Percentiles rank a stretch among this genome's conserved stretches.
These are phyloP conservation scores for Curvularia hawaiiensis DNA, from an alignment of 2,329 filamentous ascomycete genomes.

Conservation along the genomic window DNA sequence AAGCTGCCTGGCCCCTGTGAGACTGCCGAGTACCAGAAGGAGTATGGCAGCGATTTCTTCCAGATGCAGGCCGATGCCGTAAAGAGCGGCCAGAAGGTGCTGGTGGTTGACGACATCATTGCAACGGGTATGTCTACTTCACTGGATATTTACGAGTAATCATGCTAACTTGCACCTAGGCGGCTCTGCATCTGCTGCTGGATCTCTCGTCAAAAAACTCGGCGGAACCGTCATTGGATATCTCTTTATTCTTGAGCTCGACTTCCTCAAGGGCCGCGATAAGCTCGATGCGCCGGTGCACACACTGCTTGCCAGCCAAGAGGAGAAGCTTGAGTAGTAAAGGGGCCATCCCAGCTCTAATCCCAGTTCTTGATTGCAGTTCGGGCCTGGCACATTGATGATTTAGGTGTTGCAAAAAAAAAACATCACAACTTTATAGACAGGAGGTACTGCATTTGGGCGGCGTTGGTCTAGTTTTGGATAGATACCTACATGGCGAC, in stretches of 20 bases:
- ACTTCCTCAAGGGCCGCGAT: slow-evolving; percentile 87
- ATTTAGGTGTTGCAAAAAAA: slow-evolving; percentile 6
- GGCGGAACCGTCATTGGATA: slow-evolving; percentile 87
- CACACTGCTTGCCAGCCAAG: slow-evolving; percentile 76
- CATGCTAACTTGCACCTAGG: slow-evolving; percentile 58
- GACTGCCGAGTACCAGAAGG: slow-evolving; percentile 88
- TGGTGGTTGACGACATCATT: slow-evolving; percentile 98
- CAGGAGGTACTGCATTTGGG: slow-evolving; percentile 23
- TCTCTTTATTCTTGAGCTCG: slow-evolving; percentile 94
- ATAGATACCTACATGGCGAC: slow-evolving; percentile 4
- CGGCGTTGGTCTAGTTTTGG: slow-evolving; percentile 24
- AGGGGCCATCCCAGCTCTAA: neutral
- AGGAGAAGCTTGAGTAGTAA: slow-evolving; percentile 39
- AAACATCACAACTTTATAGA: slow-evolving; percentile 20
- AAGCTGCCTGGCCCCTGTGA: slow-evolving; percentile 91
- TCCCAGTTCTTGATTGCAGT: neutral
- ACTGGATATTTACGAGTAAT: neutral
- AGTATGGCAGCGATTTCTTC: slow-evolving; percentile 94
- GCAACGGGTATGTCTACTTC: slow-evolving; percentile 76
- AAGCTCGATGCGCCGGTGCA: slow-evolving; percentile 85
- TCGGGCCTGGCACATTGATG: neutral
- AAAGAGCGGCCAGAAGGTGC: slow-evolving; percentile 82
- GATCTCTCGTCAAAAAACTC: slow-evolving; percentile 82
- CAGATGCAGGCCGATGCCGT: slow-evolving; percentile 92
- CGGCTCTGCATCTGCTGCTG: slow-evolving; percentile 87